Percentiles rank a stretch among this genome's conserved stretches.
Evolutionary conservation across 805 yeast species (phyloP).

Genomic region (Kodamaea lidongshanica): DNA sequence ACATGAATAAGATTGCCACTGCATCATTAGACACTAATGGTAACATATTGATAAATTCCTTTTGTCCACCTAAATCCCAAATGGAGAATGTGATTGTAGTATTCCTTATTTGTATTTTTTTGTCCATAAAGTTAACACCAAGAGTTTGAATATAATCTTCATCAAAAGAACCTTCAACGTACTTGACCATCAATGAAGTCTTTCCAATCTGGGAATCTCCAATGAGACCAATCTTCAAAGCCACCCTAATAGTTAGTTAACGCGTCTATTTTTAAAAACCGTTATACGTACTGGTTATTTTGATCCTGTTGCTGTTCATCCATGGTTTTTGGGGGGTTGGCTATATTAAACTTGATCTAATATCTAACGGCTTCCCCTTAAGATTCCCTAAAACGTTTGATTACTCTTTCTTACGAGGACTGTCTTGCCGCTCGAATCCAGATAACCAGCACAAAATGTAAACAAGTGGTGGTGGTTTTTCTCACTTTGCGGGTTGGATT

Average conservation of each 20-base stretch:
- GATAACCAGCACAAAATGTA: constrained; percentile 3
- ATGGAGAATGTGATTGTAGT: constrained; percentile 87
- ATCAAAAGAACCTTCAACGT: constrained; percentile 91
- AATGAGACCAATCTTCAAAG: constrained; percentile 81
- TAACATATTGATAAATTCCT: constrained; percentile 91
- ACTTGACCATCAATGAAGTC: constrained; percentile 92
- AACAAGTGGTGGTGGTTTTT: too few relatives aligned
- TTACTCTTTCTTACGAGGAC: too few relatives aligned
- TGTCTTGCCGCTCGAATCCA: not conserved
- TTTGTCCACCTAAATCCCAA: constrained; percentile 96
- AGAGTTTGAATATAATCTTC: constrained; percentile 89
- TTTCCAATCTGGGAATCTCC: constrained; percentile 97
- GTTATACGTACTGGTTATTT: constrained; percentile 33
- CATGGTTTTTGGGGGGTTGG: too few relatives aligned
- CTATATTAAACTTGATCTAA: too few relatives aligned
- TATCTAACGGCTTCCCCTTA: too few relatives aligned
- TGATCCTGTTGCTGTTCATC: constrained; percentile 29
- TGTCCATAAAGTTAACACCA: constrained; percentile 94
- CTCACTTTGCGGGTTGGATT: too few relatives aligned
- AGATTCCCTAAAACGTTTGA: too few relatives aligned
- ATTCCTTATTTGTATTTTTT: constrained; percentile 72
- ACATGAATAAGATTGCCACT: constrained; percentile 83
- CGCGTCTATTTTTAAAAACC: too few relatives aligned
- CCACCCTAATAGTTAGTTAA: constrained; percentile 40
- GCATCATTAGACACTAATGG: constrained; percentile 91